Percentiles rank a stretch among this genome's conserved stretches.
Conservation (phyloP, 345 rosid species). For the Cardamine chenopodiifolia region DNA sequence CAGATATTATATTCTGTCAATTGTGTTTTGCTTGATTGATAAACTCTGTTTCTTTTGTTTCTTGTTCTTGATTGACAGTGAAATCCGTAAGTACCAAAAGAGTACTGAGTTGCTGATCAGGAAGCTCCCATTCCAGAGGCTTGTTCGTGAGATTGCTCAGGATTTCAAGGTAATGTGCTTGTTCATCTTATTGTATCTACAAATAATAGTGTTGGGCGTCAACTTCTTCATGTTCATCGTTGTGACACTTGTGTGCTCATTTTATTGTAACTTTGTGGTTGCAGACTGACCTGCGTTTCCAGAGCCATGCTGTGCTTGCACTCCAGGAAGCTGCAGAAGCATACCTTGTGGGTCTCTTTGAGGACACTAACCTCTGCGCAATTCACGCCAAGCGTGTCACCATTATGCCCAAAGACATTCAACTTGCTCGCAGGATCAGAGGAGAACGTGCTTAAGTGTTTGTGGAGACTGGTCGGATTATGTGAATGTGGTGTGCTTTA, state of each 20-base stretch:
- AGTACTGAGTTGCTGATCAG: conserved; percentile 88
- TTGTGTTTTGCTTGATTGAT: neutral
- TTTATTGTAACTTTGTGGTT: neutral
- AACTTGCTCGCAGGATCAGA: conserved; percentile 83
- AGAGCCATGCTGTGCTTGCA: conserved; percentile 88
- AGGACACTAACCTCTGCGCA: conserved; percentile 89
- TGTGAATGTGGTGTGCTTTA: conserved; percentile 30
- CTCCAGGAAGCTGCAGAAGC: conserved; percentile 97
- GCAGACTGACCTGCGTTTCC: conserved; percentile 87
- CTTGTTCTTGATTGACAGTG: conserved; percentile 41
- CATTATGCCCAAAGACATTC: conserved; percentile 92
- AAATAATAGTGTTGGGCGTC: no score
- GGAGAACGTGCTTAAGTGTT: conserved; percentile 76
- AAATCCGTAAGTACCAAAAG: conserved; percentile 90
- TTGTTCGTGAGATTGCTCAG: conserved; percentile 92
- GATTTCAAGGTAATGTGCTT: conserved; percentile 55
- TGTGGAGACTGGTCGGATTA: no score
- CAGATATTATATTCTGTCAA: neutral
- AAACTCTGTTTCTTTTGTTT: neutral
- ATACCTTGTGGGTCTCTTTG: conserved; percentile 81
- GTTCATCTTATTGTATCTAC: no score
- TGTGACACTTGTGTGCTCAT: no score
- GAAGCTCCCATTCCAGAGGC: conserved; percentile 89
- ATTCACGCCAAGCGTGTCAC: conserved; percentile 93
- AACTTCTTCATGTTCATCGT: no score